Percentiles rank a stretch among this genome's conserved stretches.
Conservation (phyloP, 768 basidiomycete genomes). For the Nevesoporus exiguus region DNA sequence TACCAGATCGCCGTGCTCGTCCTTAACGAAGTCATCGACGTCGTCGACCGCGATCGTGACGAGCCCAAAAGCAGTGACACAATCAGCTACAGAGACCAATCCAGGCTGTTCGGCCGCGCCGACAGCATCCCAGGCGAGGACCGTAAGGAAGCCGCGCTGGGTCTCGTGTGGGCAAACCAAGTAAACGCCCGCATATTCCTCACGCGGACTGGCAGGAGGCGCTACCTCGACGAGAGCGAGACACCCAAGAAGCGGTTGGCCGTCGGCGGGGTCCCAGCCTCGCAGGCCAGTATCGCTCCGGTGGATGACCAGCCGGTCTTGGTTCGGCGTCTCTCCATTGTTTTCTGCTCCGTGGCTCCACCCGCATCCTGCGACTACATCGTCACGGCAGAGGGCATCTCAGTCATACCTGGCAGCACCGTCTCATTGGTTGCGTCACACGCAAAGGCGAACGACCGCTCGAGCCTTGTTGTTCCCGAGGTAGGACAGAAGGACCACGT, state of each 20-base stretch:
- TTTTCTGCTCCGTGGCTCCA: conserved; percentile 66
- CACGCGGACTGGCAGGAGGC: conserved; percentile 67
- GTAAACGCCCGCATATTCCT: conserved; percentile 85
- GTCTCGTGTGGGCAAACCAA: conserved; percentile 92
- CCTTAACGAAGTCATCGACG: conserved; percentile 86
- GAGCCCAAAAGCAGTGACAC: conserved; percentile 14
- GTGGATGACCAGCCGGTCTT: conserved; percentile 45
- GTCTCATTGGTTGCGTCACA: conserved; percentile 5
- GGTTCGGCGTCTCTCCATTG: conserved; percentile 68
- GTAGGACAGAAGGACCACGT: conserved; percentile 17
- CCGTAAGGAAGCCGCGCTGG: conserved; percentile 77
- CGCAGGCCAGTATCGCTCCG: conserved; percentile 6
- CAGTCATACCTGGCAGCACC: conserved; percentile 26
- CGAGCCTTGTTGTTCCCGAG: conserved; percentile 1
- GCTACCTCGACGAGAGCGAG: conserved; percentile 44
- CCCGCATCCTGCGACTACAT: conserved; percentile 73
- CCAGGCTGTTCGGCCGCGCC: conserved; percentile 71
- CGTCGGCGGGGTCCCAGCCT: conserved; percentile 3
- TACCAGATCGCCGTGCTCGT: conserved; percentile 73
- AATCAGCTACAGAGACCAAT: conserved; percentile 67
- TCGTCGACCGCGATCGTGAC: conserved; percentile 45
- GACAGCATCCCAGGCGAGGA: conserved; percentile 55
- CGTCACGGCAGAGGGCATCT: conserved; percentile 60
- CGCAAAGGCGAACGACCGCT: neutral
- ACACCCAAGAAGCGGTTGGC: conserved; percentile 25